Conservation (phyloP, 371 early-diverging fungal genomes). For the Mortierella sp. region DNA sequence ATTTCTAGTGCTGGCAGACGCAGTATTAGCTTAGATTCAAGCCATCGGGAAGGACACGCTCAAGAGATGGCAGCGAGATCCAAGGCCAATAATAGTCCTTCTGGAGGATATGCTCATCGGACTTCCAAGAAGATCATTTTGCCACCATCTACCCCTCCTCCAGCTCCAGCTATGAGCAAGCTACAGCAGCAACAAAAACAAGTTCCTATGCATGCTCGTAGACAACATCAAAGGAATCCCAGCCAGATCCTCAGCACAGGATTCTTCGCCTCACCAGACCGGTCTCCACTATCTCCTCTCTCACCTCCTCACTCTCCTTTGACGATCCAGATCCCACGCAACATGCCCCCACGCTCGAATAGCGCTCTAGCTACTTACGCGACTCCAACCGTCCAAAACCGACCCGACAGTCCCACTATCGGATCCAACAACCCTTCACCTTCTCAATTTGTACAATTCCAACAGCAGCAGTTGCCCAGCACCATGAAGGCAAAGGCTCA, state of each 20-base stretch:
- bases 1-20: slow-evolving; percentile 10
- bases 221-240: slow-evolving; percentile 26
- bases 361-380: not conserved
- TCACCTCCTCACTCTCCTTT: slow-evolving; percentile 37
- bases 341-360: slow-evolving; percentile 10
- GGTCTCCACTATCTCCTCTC: slow-evolving; percentile 16
- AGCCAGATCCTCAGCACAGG: slow-evolving; percentile 33
- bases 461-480: not conserved
- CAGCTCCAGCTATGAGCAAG: not conserved
- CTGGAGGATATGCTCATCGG: not conserved
- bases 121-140: slow-evolving; percentile 4
- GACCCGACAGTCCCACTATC: slow-evolving; percentile 29
- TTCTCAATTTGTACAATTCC: not conserved
- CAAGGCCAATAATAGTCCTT: not conserved
- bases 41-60: not conserved
- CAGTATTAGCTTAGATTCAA: slow-evolving; percentile 28
- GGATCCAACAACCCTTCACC: slow-evolving; percentile 4
- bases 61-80: not conserved
- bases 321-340: slow-evolving; percentile 41
- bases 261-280: slow-evolving; percentile 21
- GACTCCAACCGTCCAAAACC: not conserved
- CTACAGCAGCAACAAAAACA: not conserved
- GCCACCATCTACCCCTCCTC: slow-evolving; percentile 20
- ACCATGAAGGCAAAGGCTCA: not conserved
- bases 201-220: slow-evolving; percentile 4